These are phyloP conservation scores for Halteria grandinella DNA, from an alignment of 73 alveolate genomes.

Conservation along the genomic window DNA sequence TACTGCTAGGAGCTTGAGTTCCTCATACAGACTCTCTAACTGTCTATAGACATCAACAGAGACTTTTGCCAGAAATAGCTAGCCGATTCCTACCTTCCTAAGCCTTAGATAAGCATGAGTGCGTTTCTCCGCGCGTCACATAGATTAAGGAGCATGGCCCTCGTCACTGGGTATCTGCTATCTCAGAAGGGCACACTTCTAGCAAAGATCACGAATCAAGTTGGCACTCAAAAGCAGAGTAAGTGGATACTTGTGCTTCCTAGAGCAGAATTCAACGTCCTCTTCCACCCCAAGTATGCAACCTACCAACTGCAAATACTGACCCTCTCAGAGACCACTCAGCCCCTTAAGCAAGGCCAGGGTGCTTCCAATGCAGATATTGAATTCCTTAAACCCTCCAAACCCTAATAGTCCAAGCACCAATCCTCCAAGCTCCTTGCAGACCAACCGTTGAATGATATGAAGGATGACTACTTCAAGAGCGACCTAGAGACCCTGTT, in stretches of 20 bases:
- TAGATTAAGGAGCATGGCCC: slow-evolving; percentile 22
- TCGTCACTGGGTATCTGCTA: slow-evolving; percentile 26
- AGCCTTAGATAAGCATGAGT: neutral
- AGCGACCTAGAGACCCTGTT: too few relatives aligned
- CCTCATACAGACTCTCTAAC: slow-evolving; percentile 4
- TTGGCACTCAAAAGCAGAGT: slow-evolving; percentile 1
- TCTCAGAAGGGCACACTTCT: neutral
- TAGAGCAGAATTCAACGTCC: neutral
- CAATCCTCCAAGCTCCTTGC: too few relatives aligned
- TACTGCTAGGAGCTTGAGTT: slow-evolving; percentile 43
- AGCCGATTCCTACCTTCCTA: too few relatives aligned
- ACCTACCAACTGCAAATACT: slow-evolving; percentile 22
- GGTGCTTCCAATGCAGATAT: slow-evolving; percentile 32
- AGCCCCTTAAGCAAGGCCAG: too few relatives aligned
- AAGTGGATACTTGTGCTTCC: slow-evolving; percentile 20
- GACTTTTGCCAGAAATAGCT: neutral
- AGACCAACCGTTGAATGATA: too few relatives aligned
- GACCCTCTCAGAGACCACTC: too few relatives aligned
- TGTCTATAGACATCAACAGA: slow-evolving; percentile 3
- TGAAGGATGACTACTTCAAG: too few relatives aligned
- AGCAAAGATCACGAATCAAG: slow-evolving; percentile 9
- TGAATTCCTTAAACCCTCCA: too few relatives aligned
- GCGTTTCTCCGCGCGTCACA: slow-evolving; percentile 38
- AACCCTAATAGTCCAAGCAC: too few relatives aligned
- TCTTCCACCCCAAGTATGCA: slow-evolving; percentile 29